Base-by-base conservation (phyloP, 306 rosid genomes). In the Prunus dulcis region DNA sequence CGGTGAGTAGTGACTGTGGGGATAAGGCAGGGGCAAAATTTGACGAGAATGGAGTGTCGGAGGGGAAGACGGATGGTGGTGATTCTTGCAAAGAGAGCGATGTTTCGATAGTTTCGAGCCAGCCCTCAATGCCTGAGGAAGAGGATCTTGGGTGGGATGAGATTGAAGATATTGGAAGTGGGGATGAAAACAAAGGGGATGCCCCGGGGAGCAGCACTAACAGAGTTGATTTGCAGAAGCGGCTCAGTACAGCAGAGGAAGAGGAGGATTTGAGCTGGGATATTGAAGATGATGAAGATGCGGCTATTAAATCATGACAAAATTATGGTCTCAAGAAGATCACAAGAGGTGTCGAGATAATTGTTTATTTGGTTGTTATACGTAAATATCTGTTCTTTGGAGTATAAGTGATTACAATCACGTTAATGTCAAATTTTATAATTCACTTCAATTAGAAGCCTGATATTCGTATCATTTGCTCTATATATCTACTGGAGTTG, bases 181-280 rank as follows among this genome's bases (percentile, higher is more conserved):
- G 76, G 71, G 91, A 90, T 38, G 98, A 83, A 67, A 79, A 18
- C 50, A 90, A 75, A 81, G 92, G 75, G 51, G 90, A 84, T 50
- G 76, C 64, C 64, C 79, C 12, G 56, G 87, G 57, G 30, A 75
- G 78, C 58, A 80, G 81, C 9, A 27, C 85, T 1, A 76, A 68
- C 62, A 85, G 80, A 78, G 51, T 76, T 78, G 90, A 87, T 84
- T 79, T 91, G 84, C 86, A 61, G n/a, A 90, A 87, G 88, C 81
- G 87, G 76, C 60, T 83, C 74, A 74, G 76, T 66, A 79, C 78
- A 17, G 89, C 82, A 0, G 96, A 88, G 28, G 90, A 91, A 65
- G 97, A 90, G 60, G 97, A 90, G 80, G 96, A 92, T 84, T 88
- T 92, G 72, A 92, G 88, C 80, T 95, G 99, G 99, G 97, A 95